A percentile compares a stretch with the other conserved stretches of the same genome.
phyloP scores from a whole-genome alignment of 176 grass and related monocot genomes.

The Leersia perrieri region DNA sequence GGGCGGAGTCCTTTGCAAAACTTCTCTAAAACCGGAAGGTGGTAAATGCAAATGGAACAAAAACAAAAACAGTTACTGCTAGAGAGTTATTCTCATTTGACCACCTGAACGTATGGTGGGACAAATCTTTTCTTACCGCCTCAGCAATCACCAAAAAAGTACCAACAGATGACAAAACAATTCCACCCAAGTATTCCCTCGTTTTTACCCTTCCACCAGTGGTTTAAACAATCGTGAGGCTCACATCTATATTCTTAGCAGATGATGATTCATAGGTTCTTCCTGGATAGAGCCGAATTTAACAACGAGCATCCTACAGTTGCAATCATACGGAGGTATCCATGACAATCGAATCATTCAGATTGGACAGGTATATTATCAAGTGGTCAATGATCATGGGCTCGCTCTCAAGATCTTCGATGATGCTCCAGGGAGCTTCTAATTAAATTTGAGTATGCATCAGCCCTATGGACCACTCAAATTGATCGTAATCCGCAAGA shows the following conservation, averaged over 20 bases:
- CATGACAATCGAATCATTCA: conserved; percentile 3
- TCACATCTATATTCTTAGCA: conserved; percentile 12
- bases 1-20: background rate
- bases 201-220: background rate
- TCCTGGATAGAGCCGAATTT: conserved; percentile 41
- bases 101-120: conserved; percentile 30
- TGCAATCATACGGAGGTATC: background rate
- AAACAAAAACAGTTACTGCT: background rate
- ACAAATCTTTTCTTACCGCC: conserved; percentile 23
- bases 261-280: conserved; percentile 35
- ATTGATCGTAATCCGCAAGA: background rate
- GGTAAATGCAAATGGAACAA: background rate
- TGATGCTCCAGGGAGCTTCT: background rate
- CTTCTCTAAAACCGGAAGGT: background rate
- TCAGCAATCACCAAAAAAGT: conserved; percentile 26
- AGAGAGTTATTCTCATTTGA: conserved; percentile 42
- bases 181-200: conserved; percentile 35
- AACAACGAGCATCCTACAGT: background rate
- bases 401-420: background rate
- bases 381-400: background rate
- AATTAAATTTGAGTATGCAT: background rate
- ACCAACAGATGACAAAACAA: conserved; percentile 28
- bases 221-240: conserved; percentile 23
- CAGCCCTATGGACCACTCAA: conserved; percentile 13
- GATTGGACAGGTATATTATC: background rate